A percentile compares a stretch with the other conserved stretches of the same genome.
Evolutionary conservation across 495 filamentous ascomycete genomes (phyloP).

Genomic region (Penicillium canariense): DNA sequence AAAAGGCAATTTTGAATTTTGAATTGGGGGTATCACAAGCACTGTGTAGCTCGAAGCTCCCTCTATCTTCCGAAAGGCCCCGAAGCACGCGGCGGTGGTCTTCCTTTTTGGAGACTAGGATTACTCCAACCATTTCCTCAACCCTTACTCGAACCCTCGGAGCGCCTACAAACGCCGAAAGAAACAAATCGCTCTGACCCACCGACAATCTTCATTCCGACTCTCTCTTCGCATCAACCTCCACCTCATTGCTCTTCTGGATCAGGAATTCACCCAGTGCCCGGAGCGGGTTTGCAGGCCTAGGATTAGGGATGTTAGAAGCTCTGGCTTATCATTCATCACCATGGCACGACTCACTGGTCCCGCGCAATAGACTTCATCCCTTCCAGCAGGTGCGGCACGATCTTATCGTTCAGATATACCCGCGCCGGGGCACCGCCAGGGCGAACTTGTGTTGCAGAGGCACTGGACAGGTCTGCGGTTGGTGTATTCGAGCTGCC

Average conservation of each 20-base stretch:
- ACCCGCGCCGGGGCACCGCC: constrained; percentile 85
- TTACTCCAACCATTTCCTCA: neutral
- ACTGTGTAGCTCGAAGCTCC: neutral
- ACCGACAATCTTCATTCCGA: constrained; percentile 8
- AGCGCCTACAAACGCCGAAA: constrained; percentile 12
- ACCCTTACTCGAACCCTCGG: neutral
- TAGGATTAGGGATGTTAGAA: constrained; percentile 10
- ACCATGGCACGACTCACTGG: constrained; percentile 57
- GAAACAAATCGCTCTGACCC: neutral
- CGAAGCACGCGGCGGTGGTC: neutral
- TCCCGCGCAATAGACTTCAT: constrained; percentile 86
- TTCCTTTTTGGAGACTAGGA: neutral
- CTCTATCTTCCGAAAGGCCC: neutral
- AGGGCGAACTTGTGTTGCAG: constrained; percentile 42
- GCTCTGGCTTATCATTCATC: neutral
- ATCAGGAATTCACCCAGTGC: constrained; percentile 84
- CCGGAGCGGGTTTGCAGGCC: constrained; percentile 79
- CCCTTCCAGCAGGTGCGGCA: constrained; percentile 78
- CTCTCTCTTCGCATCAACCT: constrained; percentile 35
- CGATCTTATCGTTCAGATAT: constrained; percentile 88
- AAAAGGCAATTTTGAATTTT: neutral
- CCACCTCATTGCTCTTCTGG: constrained; percentile 74
- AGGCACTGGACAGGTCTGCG: constrained; percentile 37
- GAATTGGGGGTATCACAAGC: constrained; percentile 1
- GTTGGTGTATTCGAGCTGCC: constrained; percentile 38